Evolutionary conservation across 1,139 yeast species (phyloP), one percentile per base, ranked within the genome.

Genomic region (Pichia sp.): DNA sequence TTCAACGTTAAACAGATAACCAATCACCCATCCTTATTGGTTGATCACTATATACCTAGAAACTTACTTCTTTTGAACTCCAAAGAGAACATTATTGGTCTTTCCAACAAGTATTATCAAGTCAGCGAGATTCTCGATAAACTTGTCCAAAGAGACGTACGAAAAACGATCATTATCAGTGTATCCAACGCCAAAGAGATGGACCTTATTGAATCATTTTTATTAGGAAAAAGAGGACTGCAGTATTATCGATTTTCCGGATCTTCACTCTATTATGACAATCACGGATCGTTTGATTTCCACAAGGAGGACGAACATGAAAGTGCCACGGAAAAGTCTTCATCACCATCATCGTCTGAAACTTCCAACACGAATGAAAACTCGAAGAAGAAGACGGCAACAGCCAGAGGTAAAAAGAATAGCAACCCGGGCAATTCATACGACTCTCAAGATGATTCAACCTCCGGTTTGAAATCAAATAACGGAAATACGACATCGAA

Each of bases 41-140:
- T 86, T 38, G 88, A 85, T 63, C 93, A 87, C 66, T 86, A 83
- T 62, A 82, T 86, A 65, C 90, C 93, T 12, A 80, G 83, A 59
- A 83, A 84, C 56, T 71, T 86, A 56, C 66, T 87, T 20, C 70
- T 85, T 44, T 79, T 81, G 81, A 88, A 85, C 59, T 75, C 86
- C 0, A 84, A 80, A 56, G 83, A 81, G 56, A 69, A 79, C 48
- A 70, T 85, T 50, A 71, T 76, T 44, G 70, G 71, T 43, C 73
- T 83, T 33, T 81, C 88, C 24, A 87, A 85, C 41, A 85, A 85
- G 62, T 80, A 84, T 57, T 72, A 73, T 55, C 69, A 78, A 50
- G 75, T 85, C 58, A 83, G 85, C 61, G 69, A 75, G 43, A 63
- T 86, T 7, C 65, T 86, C 33, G 78, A 76, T 58, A 60, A 61